Base-by-base conservation (phyloP, 2,329 filamentous ascomycete genomes). In the Pseudogymnoascus sp. region DNA sequence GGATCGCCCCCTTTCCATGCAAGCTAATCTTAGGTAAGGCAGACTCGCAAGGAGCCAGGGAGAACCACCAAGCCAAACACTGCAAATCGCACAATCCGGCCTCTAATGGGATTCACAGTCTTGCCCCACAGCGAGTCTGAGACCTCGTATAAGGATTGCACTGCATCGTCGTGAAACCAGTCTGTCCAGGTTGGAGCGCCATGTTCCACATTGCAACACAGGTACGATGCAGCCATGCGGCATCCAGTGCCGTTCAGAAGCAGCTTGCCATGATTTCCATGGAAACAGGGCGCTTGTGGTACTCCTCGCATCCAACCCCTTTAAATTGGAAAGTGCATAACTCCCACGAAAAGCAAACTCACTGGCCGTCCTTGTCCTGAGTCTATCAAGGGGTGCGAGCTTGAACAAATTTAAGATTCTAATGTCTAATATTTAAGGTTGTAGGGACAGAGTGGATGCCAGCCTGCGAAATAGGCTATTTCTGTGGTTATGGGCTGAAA, bases 1-100 rank as follows among this genome's bases (percentile, higher is more conserved):
- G n/a, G 28, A 56, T 56, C 49, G 25, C 25, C 49, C 49, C 49
- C 12, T 56, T 56, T 34, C 49, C 49, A 18, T 56, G 49, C 28
- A 18, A 18, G n/a, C 49, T 34, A 56, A 56, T 56, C 14, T 56
- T 56, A 56, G 49, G 49, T 56, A 56, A 56, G 49, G 49, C 49
- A 56, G 49, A 56, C 49, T 56, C 49, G 49, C 49, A 56, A 56
- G 49, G 25, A 56, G 49, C 9, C n/a, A 34, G 49, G 49, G 28
- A 18, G 25, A 56, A 56, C n/a, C 25, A 34, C 2, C 49, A 34
- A 56, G 6, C n/a, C 49, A 56, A 56, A 31, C 49, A 34, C n/a
- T n/a, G 11, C 25, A 12, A 2, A 34, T 34, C 25, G 46, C 28
- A 31, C n/a, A 14, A 34, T 9, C 49, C 8, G n/a, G 49, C 4